Conservation (phyloP, 2,329 filamentous ascomycete species). For the Hypoxylon sp. region DNA sequence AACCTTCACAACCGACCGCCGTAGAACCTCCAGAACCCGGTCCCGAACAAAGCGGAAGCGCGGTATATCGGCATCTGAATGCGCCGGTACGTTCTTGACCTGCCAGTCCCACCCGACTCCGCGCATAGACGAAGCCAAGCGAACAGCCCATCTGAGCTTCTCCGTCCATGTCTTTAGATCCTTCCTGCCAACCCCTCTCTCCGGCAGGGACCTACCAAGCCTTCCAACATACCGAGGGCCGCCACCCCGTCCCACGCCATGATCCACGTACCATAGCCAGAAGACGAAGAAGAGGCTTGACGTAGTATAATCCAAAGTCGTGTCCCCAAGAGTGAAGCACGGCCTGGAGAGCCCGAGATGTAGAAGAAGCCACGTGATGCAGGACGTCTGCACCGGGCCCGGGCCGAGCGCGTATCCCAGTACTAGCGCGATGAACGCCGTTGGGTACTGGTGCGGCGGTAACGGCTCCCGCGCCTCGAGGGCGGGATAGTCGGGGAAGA, state of each 20-base stretch:
- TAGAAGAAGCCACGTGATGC: not conserved
- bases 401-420: conserved; percentile 18
- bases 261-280: conserved; percentile 13
- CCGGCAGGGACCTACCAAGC: not conserved
- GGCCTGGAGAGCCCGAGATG: conserved; percentile 9
- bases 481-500: conserved; percentile 14
- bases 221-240: conserved; percentile 20
- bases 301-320: conserved; percentile 18
- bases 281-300: not conserved
- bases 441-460: conserved; percentile 6
- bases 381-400: not conserved
- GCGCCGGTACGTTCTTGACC: conserved; percentile 27
- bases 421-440: not conserved
- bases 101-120: conserved; percentile 35
- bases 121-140: conserved; percentile 14
- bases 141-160: conserved; percentile 19
- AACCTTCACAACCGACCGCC: conserved; percentile 11
- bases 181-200: not conserved
- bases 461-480: conserved; percentile 19
- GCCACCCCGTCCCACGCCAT: not conserved
- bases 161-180: conserved; percentile 16
- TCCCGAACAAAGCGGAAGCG: conserved; percentile 12
- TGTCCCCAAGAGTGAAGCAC: conserved; percentile 19
- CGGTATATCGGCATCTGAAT: conserved; percentile 5
- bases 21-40: conserved; percentile 1